These are phyloP conservation scores for Carnegiea gigantea DNA, from an alignment of 179 eudicot species.

Conservation along the genomic window DNA sequence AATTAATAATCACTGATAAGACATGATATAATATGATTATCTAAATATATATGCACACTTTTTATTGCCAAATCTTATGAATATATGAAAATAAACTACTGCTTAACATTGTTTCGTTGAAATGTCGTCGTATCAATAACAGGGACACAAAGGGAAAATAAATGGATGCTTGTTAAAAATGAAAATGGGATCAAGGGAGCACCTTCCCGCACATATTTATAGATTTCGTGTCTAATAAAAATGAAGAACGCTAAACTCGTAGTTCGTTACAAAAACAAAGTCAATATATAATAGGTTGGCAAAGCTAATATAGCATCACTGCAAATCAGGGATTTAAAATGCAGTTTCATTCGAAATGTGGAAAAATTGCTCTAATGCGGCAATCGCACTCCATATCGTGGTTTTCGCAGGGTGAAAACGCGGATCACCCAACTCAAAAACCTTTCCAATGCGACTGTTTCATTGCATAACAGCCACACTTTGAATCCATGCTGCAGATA, in stretches of 20 bases:
- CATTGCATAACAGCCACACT: too few relatives aligned
- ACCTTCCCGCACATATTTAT: not conserved
- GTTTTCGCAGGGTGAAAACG: too few relatives aligned
- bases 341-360: too few relatives aligned
- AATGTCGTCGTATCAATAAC: not conserved
- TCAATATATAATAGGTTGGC: too few relatives aligned
- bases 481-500: too few relatives aligned
- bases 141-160: not conserved
- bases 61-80: not conserved
- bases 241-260: not conserved
- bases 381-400: too few relatives aligned
- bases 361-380: too few relatives aligned
- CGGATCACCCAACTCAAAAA: too few relatives aligned
- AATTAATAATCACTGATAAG: conserved; percentile 5
- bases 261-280: not conserved
- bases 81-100: not conserved
- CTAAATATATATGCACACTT: not conserved
- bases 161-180: not conserved
- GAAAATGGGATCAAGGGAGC: not conserved
- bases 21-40: not conserved
- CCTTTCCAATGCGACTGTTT: too few relatives aligned
- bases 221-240: not conserved
- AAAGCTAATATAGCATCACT: too few relatives aligned
- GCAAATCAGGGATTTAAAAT: too few relatives aligned
- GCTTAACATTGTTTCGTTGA: not conserved